These are phyloP conservation scores for Graphilbum fragrans DNA, from an alignment of 2,329 filamentous ascomycete species.

Conservation along the genomic window DNA sequence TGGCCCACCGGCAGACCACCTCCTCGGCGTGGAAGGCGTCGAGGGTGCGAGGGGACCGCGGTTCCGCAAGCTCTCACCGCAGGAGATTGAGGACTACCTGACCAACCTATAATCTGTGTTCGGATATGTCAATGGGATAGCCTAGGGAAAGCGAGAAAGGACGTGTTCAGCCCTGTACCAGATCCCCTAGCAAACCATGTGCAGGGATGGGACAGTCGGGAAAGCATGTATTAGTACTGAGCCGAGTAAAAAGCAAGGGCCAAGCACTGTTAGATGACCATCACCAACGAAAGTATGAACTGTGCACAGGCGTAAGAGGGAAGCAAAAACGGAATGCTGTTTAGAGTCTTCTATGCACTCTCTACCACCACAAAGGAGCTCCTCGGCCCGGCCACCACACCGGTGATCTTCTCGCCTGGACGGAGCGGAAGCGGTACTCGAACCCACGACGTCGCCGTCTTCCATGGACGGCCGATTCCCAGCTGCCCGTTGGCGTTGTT, in stretches of 20 bases:
- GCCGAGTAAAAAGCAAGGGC: not conserved
- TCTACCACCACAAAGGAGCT: slow-evolving; percentile 33
- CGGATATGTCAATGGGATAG: too few relatives aligned
- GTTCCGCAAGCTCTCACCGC: slow-evolving; percentile 88
- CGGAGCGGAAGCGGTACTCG: slow-evolving; percentile 17
- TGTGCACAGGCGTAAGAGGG: too few relatives aligned
- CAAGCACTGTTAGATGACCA: too few relatives aligned
- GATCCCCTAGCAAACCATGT: too few relatives aligned
- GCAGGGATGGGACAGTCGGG: too few relatives aligned
- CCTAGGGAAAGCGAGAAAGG: too few relatives aligned
- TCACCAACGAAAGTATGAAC: too few relatives aligned
- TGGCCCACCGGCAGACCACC: slow-evolving; percentile 82
- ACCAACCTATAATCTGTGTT: slow-evolving; percentile 68
- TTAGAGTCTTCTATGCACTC: too few relatives aligned
- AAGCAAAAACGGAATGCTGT: not conserved
- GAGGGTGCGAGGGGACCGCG: slow-evolving; percentile 74
- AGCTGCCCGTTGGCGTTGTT: slow-evolving; percentile 48
- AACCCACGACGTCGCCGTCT: slow-evolving; percentile 18
- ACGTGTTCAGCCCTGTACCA: too few relatives aligned
- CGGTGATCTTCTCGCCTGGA: slow-evolving; percentile 18
- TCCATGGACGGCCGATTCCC: slow-evolving; percentile 25
- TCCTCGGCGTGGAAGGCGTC: slow-evolving; percentile 83
- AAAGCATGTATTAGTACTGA: not conserved
- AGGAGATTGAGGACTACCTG: slow-evolving; percentile 98
- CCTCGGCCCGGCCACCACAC: slow-evolving; percentile 35